Evolutionary conservation across 768 basidiomycete genomes (phyloP), one percentile per base, ranked within the genome.

Genomic region (Tulasnella sp.): DNA sequence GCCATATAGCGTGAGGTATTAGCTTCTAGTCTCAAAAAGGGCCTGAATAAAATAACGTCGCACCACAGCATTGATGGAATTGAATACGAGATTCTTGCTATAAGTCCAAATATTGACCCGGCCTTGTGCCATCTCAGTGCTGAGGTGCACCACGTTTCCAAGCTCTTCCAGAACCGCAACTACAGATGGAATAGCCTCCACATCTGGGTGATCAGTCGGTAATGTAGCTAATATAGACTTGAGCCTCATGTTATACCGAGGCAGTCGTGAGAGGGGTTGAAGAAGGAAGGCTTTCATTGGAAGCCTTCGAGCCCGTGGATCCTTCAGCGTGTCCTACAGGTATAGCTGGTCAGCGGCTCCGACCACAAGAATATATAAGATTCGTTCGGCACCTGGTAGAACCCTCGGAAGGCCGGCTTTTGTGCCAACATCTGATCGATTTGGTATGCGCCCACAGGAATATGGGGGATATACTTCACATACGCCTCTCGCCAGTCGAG

Each of bases 251-350:
- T 88, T 85, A 69, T 97, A 97, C 50, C 94, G 86, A 43, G 92
- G 75, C 34, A 95, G 73, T 44, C 94, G 84, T 61, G 90, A 88
- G 64, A 95, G 92, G 1, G 94, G 91, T 38, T 91, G 83, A 66
- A 89, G 84, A 67, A 94, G 86, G 73, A 97, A 99, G 65, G 78
- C 85, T 69, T 94, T 91, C 81, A 99, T 86, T 68, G 92, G 92
- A 19, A 91, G 76, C 51, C 85, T 82, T 66, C 87, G 83, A 0
- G 91, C 81, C 60, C 86, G 85, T 0, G 84, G 80, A 65, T 89
- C 83, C 30, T 85, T 81, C 10, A 50, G n/a, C 27, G 47, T 34
- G 19, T 17, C 30, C 29, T 52, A 43, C 30, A 11, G 24, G 26
- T 43, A 23, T 7, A 56, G 15, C 19, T 23, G 21, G 55, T 56